Evolutionary conservation across 257 asterid genomes (phyloP).

Genomic region (Nicotiana obtusifolia): DNA sequence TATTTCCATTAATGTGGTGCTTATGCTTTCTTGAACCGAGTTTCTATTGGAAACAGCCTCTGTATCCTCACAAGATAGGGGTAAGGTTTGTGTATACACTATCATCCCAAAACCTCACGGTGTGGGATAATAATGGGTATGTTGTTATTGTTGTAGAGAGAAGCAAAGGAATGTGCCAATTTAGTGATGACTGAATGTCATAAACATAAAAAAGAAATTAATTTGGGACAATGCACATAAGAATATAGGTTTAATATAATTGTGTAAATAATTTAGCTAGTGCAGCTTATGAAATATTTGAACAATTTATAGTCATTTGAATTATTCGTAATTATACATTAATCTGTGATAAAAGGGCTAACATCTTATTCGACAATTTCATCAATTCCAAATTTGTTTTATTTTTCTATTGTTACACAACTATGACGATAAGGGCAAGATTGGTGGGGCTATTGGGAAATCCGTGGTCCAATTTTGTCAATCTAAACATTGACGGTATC

Average conservation of each 20-base stretch:
- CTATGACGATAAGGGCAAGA: neutral
- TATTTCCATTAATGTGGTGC: too few relatives aligned
- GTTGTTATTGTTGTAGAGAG: too few relatives aligned
- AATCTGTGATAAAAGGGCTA: neutral
- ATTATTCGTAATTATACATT: too few relatives aligned
- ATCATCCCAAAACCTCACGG: too few relatives aligned
- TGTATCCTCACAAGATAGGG: too few relatives aligned
- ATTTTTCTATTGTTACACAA: neutral
- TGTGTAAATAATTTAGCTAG: neutral
- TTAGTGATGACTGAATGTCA: neutral
- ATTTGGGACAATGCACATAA: neutral
- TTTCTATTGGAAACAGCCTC: too few relatives aligned
- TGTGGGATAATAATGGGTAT: too few relatives aligned
- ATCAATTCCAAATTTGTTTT: neutral
- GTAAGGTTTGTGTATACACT: too few relatives aligned
- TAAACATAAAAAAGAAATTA: neutral
- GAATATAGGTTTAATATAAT: neutral
- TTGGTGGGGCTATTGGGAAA: neutral
- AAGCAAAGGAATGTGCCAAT: neutral
- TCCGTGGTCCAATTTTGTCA: slow-evolving; percentile 8
- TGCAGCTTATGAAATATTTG: neutral
- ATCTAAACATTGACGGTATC: neutral
- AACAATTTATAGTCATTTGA: too few relatives aligned
- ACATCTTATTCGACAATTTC: neutral
- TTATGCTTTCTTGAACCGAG: too few relatives aligned